These are phyloP conservation scores for Phialophora tarda DNA, from an alignment of 2,329 filamentous ascomycete genomes.

Conservation along the genomic window DNA sequence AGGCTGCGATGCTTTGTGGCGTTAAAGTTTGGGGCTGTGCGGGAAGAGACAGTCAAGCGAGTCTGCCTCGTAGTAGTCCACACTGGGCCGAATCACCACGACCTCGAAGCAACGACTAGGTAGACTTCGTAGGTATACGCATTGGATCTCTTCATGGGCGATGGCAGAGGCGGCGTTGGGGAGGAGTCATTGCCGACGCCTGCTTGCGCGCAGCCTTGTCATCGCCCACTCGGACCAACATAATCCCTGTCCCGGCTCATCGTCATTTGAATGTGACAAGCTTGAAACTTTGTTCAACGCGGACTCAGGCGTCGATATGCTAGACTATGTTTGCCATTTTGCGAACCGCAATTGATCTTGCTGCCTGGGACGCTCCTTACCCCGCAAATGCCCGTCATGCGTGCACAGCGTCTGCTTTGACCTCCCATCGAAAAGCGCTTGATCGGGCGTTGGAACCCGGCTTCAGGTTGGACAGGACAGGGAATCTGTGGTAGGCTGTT, in stretches of 20 bases:
- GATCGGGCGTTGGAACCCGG: background rate
- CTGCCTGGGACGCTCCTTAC: background rate
- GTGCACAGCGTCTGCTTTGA: background rate
- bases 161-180: background rate
- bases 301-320: background rate
- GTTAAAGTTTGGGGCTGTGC: slow-evolving; percentile 3
- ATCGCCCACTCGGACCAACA: background rate
- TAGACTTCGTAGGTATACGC: background rate
- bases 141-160: background rate
- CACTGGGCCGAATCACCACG: background rate
- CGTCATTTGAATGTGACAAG: background rate
- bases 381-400: background rate
- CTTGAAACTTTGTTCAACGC: background rate
- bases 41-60: background rate
- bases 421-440: background rate
- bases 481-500: background rate
- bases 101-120: background rate
- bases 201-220: background rate
- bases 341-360: background rate
- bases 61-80: slow-evolving; percentile 1
- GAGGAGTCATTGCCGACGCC: background rate
- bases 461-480: background rate
- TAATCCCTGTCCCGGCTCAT: background rate
- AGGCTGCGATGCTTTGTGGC: slow-evolving; percentile 3
- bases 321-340: background rate